A percentile compares a stretch with the other conserved stretches of the same genome.
These are phyloP conservation scores for Toxicodendron radicans DNA, from an alignment of 345 rosid species.

Conservation along the genomic window DNA sequence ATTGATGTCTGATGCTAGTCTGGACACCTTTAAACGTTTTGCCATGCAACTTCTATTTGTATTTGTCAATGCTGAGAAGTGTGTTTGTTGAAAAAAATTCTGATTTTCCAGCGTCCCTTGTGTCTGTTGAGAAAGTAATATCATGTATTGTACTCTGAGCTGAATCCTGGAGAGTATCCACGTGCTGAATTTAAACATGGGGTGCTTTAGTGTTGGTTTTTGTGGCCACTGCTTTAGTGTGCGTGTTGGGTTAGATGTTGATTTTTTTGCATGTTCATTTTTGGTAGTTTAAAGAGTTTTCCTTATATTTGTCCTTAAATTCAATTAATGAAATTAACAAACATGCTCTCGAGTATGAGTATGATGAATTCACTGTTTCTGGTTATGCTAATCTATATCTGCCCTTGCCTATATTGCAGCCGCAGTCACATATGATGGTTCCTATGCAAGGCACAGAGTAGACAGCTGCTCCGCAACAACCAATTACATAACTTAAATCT, in stretches of 20 bases:
- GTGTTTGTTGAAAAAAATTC: not conserved
- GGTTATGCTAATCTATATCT: not conserved
- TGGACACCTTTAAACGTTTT: not conserved
- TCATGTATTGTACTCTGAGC: too few relatives aligned
- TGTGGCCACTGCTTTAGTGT: not conserved
- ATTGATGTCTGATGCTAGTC: not conserved
- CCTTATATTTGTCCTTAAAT: not conserved
- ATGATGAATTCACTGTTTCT: not conserved
- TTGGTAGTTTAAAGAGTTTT: not conserved
- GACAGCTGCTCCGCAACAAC: constrained; percentile 1
- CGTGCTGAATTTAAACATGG: not conserved
- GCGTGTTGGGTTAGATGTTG: not conserved
- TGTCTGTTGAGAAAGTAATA: not conserved
- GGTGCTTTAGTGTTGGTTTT: not conserved
- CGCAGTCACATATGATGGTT: constrained; percentile 55
- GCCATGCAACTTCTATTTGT: not conserved
- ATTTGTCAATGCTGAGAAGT: not conserved
- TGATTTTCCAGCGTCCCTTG: not conserved
- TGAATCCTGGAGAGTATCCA: not conserved
- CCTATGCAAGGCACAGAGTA: constrained; percentile 66
- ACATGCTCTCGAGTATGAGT: not conserved
- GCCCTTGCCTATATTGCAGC: constrained; percentile 33
- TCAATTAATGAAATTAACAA: constrained; percentile 1
- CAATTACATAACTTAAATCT: constrained; percentile 6
- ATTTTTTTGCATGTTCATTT: not conserved